A percentile compares a stretch with the other conserved stretches of the same genome.
phyloP scores from a whole-genome alignment of 202 grass and related monocot species.

The Panicum hallii region DNA sequence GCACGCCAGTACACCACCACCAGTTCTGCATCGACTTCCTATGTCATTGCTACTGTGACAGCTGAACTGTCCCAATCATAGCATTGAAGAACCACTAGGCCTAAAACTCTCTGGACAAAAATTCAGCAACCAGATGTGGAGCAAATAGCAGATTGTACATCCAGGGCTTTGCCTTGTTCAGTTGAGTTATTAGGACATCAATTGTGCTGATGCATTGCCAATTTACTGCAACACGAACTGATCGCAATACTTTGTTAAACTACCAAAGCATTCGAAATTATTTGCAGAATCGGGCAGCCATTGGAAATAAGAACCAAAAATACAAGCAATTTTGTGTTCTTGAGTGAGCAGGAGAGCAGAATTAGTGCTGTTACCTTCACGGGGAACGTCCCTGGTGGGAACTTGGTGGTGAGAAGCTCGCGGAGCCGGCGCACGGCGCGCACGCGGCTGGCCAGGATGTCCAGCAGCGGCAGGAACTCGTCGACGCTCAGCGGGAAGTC shows the following conservation, averaged over 20 bases:
- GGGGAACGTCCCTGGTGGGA: constrained; percentile 86
- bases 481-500: constrained; percentile 88
- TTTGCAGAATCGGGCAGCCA: constrained; percentile 16
- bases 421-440: constrained; percentile 80
- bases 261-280: background rate
- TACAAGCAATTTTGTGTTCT: background rate
- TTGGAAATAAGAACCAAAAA: background rate
- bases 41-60: background rate
- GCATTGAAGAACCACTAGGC: constrained; percentile 12
- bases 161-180: background rate
- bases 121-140: background rate
- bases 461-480: constrained; percentile 91
- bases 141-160: background rate
- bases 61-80: constrained; percentile 10
- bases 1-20: background rate
- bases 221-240: background rate
- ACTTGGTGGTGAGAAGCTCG: constrained; percentile 95
- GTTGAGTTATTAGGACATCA: background rate
- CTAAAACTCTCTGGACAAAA: background rate
- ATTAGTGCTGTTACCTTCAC: constrained; percentile 71
- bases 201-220: background rate
- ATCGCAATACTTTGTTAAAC: background rate
- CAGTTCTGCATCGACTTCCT: background rate
- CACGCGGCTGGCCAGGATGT: constrained; percentile 83
- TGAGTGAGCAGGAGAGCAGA: background rate